Evolutionary conservation across 2,329 filamentous ascomycete species (phyloP).

Genomic region (Pseudogymnoascus sp.): DNA sequence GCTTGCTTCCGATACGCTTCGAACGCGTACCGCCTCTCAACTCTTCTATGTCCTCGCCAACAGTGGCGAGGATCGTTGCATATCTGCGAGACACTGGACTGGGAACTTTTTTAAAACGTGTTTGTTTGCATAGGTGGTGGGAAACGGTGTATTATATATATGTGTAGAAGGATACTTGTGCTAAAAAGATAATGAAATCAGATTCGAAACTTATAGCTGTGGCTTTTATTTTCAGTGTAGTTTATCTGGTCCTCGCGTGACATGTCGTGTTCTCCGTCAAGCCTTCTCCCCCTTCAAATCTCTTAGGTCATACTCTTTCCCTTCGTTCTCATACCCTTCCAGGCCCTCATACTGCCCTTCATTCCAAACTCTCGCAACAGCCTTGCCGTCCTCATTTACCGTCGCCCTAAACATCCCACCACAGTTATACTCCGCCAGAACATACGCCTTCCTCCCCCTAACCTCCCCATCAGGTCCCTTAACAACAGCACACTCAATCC

Average conservation of each 20-base stretch:
- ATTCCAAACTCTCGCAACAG: slow-evolving; percentile 50
- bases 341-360: slow-evolving; percentile 23
- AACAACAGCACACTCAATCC: slow-evolving; percentile 55
- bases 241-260: neutral
- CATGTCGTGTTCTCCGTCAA: neutral
- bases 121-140: slow-evolving; percentile 6
- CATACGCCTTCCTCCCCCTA: slow-evolving; percentile 37
- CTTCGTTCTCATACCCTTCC: slow-evolving; percentile 27
- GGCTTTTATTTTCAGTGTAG: neutral
- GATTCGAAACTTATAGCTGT: neutral
- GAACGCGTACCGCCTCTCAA: slow-evolving; percentile 1
- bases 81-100: neutral
- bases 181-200: slow-evolving; percentile 3
- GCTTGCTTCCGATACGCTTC: neutral
- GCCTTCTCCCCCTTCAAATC: slow-evolving; percentile 23
- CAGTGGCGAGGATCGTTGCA: neutral
- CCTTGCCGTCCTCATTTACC: slow-evolving; percentile 53
- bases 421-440: slow-evolving; percentile 76
- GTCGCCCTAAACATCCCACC: slow-evolving; percentile 83
- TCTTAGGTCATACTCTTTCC: slow-evolving; percentile 25
- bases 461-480: slow-evolving; percentile 36
- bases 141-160: slow-evolving; percentile 6
- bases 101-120: slow-evolving; percentile 5
- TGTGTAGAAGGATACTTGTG: slow-evolving; percentile 4
- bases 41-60: slow-evolving; percentile 2